A percentile compares a stretch with the other conserved stretches of the same genome.
phyloP scores from a whole-genome alignment of 371 early-diverging fungal genomes.

The Quaeritorhiza haematococci region DNA sequence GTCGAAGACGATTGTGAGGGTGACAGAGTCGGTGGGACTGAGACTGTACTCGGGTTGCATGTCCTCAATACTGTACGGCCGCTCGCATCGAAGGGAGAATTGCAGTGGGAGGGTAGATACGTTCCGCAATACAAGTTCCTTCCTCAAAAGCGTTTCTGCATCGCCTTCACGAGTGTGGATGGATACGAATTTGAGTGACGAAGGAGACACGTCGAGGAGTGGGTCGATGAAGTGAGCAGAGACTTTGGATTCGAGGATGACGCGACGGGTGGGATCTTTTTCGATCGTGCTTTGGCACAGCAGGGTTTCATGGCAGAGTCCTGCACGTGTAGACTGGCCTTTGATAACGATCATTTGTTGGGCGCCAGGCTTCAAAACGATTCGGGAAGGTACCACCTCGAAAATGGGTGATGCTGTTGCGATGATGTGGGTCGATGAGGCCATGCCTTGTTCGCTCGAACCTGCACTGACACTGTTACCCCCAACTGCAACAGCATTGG shows the following conservation, averaged over 20 bases:
- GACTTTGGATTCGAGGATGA: constrained; percentile 28
- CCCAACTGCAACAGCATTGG: no score
- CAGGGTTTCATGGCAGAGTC: constrained; percentile 25
- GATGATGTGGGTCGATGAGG: background rate
- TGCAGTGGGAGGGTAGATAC: constrained; percentile 38
- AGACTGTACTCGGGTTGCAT: constrained; percentile 7
- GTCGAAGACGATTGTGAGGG: constrained; percentile 29
- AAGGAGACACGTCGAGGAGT: constrained; percentile 31
- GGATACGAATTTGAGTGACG: constrained; percentile 31
- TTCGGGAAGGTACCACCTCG: constrained; percentile 40
- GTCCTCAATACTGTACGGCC: constrained; percentile 29
- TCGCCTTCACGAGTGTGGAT: constrained; percentile 33
- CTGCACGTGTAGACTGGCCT: constrained; percentile 33
- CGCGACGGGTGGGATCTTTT: constrained; percentile 41
- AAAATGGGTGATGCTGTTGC: constrained; percentile 16
- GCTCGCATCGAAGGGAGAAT: constrained; percentile 33
- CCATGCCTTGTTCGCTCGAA: background rate
- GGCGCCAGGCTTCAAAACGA: constrained; percentile 38
- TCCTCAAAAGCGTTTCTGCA: constrained; percentile 20
- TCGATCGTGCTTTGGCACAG: constrained; percentile 42
- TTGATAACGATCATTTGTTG: constrained; percentile 35
- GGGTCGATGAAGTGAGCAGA: constrained; percentile 48
- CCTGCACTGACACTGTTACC: no score
- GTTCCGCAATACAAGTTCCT: constrained; percentile 35
- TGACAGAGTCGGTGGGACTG: no score